phyloP scores from a whole-genome alignment of 139 green algal genomes.

The Nannochloris sp. region DNA sequence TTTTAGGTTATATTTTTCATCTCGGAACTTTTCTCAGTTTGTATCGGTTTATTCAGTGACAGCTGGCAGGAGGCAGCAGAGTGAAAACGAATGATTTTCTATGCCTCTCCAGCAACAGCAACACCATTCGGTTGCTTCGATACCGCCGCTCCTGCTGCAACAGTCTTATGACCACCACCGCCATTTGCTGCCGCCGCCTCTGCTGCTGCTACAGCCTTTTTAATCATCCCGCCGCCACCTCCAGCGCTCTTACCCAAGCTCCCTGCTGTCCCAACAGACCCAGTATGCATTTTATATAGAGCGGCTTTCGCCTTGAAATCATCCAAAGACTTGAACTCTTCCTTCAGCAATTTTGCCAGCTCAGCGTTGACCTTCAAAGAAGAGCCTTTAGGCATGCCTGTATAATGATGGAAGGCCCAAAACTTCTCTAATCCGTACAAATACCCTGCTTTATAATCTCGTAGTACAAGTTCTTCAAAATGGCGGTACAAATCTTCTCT shows the following conservation, averaged over 20 bases:
- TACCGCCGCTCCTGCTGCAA: not conserved
- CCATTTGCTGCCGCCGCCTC: not conserved
- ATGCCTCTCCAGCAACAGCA: not conserved
- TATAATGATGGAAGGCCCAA: constrained; percentile 94
- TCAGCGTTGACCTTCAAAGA: constrained; percentile 45
- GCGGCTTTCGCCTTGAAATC: constrained; percentile 53
- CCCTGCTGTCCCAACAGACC: not conserved
- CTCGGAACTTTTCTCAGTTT: too few species aligned
- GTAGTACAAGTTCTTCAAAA: constrained; percentile 80
- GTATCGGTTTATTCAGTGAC: too few species aligned
- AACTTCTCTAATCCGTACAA: constrained; percentile 98
- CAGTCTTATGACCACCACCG: not conserved
- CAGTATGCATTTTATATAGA: constrained; percentile 6
- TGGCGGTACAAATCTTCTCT: constrained; percentile 61
- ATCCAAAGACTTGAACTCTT: constrained; percentile 61
- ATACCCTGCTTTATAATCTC: constrained; percentile 67
- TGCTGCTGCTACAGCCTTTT: not conserved
- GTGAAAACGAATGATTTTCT: too few species aligned
- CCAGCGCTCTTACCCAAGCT: not conserved
- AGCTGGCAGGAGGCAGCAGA: too few species aligned
- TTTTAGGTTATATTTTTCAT: too few species aligned
- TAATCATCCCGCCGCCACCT: not conserved
- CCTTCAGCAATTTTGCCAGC: constrained; percentile 60
- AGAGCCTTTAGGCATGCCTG: constrained; percentile 51
- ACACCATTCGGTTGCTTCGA: not conserved